phyloP scores from a whole-genome alignment of 495 filamentous ascomycete species.

The Annulohypoxylon bovei region DNA sequence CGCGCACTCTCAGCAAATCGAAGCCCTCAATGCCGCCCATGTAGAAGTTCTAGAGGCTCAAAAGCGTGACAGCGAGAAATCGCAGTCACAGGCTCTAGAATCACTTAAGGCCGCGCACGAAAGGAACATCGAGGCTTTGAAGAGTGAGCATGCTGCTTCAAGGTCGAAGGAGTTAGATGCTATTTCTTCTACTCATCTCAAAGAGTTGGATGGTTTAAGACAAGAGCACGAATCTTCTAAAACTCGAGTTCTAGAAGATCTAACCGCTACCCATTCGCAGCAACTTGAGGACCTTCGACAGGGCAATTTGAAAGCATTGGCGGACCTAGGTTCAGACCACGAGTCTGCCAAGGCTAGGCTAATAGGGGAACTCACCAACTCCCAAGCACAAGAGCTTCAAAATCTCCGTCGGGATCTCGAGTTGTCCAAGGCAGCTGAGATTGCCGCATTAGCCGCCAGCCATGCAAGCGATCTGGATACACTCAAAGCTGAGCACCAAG shows the following conservation, averaged over 20 bases:
- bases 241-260: constrained; percentile 22
- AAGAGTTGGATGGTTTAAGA: constrained; percentile 39
- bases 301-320: constrained; percentile 22
- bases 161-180: constrained; percentile 38
- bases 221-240: constrained; percentile 33
- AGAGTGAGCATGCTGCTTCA: constrained; percentile 36
- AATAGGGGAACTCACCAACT: constrained; percentile 29
- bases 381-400: constrained; percentile 31
- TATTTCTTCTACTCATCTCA: constrained; percentile 32
- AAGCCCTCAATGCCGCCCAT: constrained; percentile 46
- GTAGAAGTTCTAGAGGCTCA: constrained; percentile 43
- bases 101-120: constrained; percentile 44
- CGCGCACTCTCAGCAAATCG: constrained; percentile 41
- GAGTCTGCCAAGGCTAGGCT: constrained; percentile 28
- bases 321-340: constrained; percentile 27
- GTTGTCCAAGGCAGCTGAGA: constrained; percentile 32
- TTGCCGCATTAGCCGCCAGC: constrained; percentile 18
- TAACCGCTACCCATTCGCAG: constrained; percentile 24
- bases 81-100: constrained; percentile 42
- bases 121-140: constrained; percentile 38
- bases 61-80: constrained; percentile 44
- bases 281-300: constrained; percentile 34
- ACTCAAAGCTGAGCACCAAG: constrained; percentile 27
- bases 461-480: constrained; percentile 28
- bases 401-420: constrained; percentile 30